A percentile compares a stretch with the other conserved stretches of the same genome.
Conservation (phyloP, 2,329 filamentous ascomycete genomes). For the Clonostachys rosea region DNA sequence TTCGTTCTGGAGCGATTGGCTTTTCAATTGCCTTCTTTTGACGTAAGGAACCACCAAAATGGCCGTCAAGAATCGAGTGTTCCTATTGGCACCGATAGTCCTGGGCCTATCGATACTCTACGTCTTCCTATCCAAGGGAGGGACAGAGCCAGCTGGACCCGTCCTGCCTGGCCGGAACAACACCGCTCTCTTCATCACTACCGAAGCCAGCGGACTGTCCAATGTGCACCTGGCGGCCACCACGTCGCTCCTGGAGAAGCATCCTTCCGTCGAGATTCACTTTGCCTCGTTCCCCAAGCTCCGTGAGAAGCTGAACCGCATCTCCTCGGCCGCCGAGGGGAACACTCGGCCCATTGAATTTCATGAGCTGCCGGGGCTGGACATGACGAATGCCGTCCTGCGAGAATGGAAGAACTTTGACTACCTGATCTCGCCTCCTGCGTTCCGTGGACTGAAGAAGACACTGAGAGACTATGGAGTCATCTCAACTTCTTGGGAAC, state of each 20-base stretch:
- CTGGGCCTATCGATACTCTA: too few species aligned
- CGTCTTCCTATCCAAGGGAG: too few species aligned
- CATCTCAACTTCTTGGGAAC: constrained; percentile 18
- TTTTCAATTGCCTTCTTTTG: too few species aligned
- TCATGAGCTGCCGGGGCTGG: constrained; percentile 12
- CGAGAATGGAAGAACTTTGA: too few species aligned
- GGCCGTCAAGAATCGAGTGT: too few species aligned
- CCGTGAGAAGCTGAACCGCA: not conserved
- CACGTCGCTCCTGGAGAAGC: constrained; percentile 21
- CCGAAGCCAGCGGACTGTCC: constrained; percentile 21
- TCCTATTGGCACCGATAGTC: too few species aligned
- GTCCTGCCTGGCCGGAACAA: constrained; percentile 12
- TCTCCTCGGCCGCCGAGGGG: too few species aligned
- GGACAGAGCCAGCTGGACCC: too few species aligned
- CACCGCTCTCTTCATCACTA: constrained; percentile 25
- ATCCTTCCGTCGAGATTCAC: constrained; percentile 23
- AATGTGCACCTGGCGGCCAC: constrained; percentile 29
- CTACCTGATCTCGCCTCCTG: constrained; percentile 4
- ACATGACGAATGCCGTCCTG: not conserved
- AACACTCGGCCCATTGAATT: constrained; percentile 9
- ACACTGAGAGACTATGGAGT: constrained; percentile 8
- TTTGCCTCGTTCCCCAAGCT: constrained; percentile 23
- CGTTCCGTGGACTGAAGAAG: constrained; percentile 6
- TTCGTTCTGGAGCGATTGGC: too few species aligned
- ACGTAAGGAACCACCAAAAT: too few species aligned